phyloP scores from a whole-genome alignment of 2,329 filamentous ascomycete genomes.

The Alternaria longipes region DNA sequence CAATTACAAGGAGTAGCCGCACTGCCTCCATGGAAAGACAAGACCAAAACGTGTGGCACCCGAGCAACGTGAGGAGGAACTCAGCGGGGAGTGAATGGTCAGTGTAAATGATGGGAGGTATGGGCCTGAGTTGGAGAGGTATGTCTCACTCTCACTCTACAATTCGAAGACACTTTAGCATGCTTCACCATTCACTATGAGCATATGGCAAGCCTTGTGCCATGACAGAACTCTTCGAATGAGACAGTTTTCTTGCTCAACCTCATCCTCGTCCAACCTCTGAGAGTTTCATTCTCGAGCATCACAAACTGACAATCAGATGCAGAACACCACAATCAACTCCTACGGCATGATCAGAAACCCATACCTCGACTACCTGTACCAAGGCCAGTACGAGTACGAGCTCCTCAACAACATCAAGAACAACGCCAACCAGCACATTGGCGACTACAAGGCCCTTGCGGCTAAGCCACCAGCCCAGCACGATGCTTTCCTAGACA shows the following conservation, averaged over 20 bases:
- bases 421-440: background rate
- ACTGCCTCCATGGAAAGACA: background rate
- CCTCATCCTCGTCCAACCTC: background rate
- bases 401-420: background rate
- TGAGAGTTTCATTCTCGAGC: background rate
- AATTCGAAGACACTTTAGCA: background rate
- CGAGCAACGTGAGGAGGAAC: background rate
- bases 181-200: conserved; percentile 2
- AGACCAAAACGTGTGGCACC: conserved; percentile 1
- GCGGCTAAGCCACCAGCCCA: background rate
- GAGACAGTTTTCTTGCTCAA: background rate
- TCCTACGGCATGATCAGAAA: background rate
- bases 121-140: background rate
- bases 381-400: background rate
- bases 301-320: conserved; percentile 1
- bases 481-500: background rate
- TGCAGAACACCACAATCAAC: background rate
- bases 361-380: background rate
- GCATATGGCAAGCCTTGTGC: background rate
- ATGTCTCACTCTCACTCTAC: conserved; percentile 4
- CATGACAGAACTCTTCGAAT: background rate
- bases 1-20: conserved; percentile 4
- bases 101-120: background rate
- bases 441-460: background rate
- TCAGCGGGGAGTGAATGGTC: conserved; percentile 3